A percentile compares a stretch with the other conserved stretches of the same genome.
Conservation (phyloP, 2,329 filamentous ascomycete genomes). For the Beauveria sp. region DNA sequence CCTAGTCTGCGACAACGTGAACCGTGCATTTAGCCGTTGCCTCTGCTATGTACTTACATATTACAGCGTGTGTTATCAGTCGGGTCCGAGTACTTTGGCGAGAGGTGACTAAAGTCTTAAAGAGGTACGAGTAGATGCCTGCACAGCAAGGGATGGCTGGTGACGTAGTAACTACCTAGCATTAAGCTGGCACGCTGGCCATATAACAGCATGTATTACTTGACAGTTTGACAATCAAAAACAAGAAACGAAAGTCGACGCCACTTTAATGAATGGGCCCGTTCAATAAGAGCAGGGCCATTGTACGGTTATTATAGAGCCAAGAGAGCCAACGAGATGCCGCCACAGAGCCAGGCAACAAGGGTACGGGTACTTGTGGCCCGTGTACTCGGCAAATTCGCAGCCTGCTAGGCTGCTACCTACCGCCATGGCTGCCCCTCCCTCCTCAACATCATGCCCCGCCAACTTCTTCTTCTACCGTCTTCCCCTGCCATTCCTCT, state of each 20-base stretch:
- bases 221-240: not conserved
- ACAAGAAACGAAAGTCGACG: not conserved
- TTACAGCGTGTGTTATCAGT: not conserved
- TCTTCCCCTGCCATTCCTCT: not conserved
- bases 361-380: not conserved
- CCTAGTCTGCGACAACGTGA: not conserved
- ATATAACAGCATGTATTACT: not conserved
- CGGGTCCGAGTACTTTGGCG: too few relatives aligned
- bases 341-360: not conserved
- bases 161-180: not conserved
- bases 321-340: not conserved
- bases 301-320: not conserved
- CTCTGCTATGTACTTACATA: not conserved
- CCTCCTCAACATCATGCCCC: constrained; percentile 3
- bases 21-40: not conserved
- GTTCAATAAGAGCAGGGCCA: not conserved
- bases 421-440: constrained; percentile 1
- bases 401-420: not conserved
- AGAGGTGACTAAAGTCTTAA: not conserved
- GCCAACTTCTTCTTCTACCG: not conserved
- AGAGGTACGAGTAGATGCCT: too few relatives aligned
- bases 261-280: not conserved
- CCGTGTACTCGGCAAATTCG: not conserved
- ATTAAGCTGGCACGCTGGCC: too few relatives aligned
- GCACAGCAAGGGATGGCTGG: not conserved